These are phyloP conservation scores for Fusarium domesticum DNA, from an alignment of 2,329 filamentous ascomycete genomes.

Conservation along the genomic window DNA sequence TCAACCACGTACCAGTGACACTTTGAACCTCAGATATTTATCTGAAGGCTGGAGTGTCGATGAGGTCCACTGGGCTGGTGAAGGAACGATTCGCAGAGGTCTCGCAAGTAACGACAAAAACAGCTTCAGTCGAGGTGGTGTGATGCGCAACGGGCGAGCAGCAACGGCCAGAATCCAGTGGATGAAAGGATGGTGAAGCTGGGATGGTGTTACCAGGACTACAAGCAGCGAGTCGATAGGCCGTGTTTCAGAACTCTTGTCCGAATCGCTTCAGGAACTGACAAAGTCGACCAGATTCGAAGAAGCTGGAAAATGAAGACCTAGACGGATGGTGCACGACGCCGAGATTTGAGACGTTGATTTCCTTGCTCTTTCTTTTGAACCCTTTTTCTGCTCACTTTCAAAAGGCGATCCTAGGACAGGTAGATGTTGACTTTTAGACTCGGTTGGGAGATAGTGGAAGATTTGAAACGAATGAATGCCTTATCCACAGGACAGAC, in stretches of 20 bases:
- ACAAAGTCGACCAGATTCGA: conserved; percentile 11
- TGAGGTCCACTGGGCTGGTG: background rate
- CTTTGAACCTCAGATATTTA: conserved; percentile 9
- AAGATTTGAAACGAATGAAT: conserved; percentile 8
- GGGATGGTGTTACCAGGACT: conserved; percentile 20
- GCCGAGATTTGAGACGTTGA: conserved; percentile 6
- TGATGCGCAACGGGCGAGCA: conserved; percentile 13
- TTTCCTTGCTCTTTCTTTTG: conserved; percentile 15
- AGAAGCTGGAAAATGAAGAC: conserved; percentile 6
- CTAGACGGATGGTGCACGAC: conserved; percentile 9
- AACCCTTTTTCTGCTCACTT: background rate
- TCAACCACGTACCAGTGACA: conserved; percentile 2
- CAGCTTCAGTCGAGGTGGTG: conserved; percentile 13
- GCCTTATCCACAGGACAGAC: conserved; percentile 20
- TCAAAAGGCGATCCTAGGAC: conserved; percentile 5
- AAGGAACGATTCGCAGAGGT: conserved; percentile 10
- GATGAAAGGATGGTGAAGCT: conserved; percentile 9
- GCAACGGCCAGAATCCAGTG: conserved; percentile 12
- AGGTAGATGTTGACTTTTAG: conserved; percentile 13
- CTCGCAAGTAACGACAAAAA: conserved; percentile 25
- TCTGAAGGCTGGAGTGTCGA: background rate
- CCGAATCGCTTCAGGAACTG: conserved; percentile 18
- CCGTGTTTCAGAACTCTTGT: conserved; percentile 28
- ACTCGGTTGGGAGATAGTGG: conserved; percentile 2
- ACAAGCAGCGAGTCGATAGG: conserved; percentile 20